Base-by-base conservation (phyloP, 768 basidiomycete genomes). In the Tephrocybe sp. region DNA sequence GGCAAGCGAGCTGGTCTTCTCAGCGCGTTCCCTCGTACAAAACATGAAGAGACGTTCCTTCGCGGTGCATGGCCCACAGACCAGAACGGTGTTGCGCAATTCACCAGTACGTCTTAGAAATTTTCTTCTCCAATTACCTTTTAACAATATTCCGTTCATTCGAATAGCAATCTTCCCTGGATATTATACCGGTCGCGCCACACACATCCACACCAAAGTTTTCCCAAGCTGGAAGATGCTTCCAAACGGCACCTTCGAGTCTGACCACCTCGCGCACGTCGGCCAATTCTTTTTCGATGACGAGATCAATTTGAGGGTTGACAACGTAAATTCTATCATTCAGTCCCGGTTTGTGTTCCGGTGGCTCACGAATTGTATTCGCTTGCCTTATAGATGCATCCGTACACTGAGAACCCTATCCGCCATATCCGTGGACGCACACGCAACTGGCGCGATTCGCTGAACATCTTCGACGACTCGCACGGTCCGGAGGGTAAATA, bases 211-310 rank as follows among this genome's bases (percentile, higher is more conserved):
- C 57, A 64, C 78, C 34, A 81, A 79, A 54, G 76, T 79, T 4
- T 79, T 75, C 64, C 73, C 76, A 1, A 70, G 68, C 48, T 81
- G 79, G 79, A 63, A 61, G 0, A 54, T 63, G 2, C 64, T 73
- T 16, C 64, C 67, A 6, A 78, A 77, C 55, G 70, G 70, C 34
- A 74, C 75, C 0, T 79, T 75, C 64, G 64, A 58, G 16, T 71
- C 72, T n/a, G 68, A 69, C 1, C 66, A 70, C 5, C 67, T 79
- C 2, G 61, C 67, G 1, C 79, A 81, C 56, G 68, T 69, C 13
- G 79, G 79, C 1, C 79, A 81, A 53, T 79, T 76, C 59, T 81
- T 79, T 69, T 81, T 81, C 42, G 77, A 79, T 34, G 79, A 81
- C 50, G 74, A 75, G 2, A 62, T 78, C 38, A 79, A 78, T 51